phyloP scores from a whole-genome alignment of 805 yeast genomes.

The Hanseniaspora mollemarum region DNA sequence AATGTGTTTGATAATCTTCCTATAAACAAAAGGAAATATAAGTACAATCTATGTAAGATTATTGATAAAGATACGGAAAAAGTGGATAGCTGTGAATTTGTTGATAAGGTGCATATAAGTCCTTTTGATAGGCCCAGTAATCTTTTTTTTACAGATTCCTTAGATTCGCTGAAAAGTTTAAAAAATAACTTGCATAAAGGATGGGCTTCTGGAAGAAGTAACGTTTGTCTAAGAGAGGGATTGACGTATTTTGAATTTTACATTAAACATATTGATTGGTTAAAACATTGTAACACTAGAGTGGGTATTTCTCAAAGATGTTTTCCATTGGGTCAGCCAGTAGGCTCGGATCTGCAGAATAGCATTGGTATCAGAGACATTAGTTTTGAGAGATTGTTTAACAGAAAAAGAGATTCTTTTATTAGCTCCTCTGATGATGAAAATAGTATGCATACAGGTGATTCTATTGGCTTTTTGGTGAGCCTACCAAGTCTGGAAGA shows the following conservation, averaged over 20 bases:
- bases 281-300: constrained; percentile 48
- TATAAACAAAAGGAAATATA: constrained; percentile 63
- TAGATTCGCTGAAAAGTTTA: not conserved
- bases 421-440: constrained; percentile 34
- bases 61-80: constrained; percentile 55
- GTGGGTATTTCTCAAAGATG: constrained; percentile 77
- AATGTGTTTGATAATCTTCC: constrained; percentile 34
- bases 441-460: constrained; percentile 53
- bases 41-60: constrained; percentile 63
- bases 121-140: constrained; percentile 4
- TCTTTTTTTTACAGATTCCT: not conserved
- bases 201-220: constrained; percentile 14
- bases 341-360: constrained; percentile 78
- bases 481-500: constrained; percentile 46
- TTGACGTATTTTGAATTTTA: constrained; percentile 38
- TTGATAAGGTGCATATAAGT: constrained; percentile 5
- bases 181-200: constrained; percentile 7
- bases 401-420: constrained; percentile 32
- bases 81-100: not conserved
- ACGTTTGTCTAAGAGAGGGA: constrained; percentile 30
- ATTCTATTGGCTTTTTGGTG: constrained; percentile 67
- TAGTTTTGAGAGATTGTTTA: constrained; percentile 61
- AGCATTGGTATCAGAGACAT: constrained; percentile 83
- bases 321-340: constrained; percentile 85
- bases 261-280: constrained; percentile 19